Evolutionary conservation across 768 basidiomycete species (phyloP), one percentile per base, ranked within the genome.

Genomic region (Rhizopogon vesiculosus): DNA sequence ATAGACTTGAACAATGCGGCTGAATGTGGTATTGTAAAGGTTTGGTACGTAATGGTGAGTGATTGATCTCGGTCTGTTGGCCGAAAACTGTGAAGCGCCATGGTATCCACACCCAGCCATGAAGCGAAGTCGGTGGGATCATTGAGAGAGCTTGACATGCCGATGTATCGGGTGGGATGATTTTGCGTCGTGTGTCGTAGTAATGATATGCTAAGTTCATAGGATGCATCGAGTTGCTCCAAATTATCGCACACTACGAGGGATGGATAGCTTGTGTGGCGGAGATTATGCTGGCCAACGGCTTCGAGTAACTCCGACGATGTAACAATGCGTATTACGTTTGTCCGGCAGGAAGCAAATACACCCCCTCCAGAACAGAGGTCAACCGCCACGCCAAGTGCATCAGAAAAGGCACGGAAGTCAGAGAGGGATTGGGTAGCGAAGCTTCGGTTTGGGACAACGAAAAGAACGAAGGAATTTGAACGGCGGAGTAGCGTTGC

Each of bases 11-110:
- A 86, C 18, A 98, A 76, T 0, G 91, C 85, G 0, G 88, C 80
- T 4, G 95, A 97, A 62, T 93, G 85, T 0, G 93, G 83, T 44
- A 93, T 88, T 16, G 85, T 87, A 72, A 96, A 98, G 0, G 91
- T 80, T 53, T 89, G 85, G 12, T 84, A 79, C 16, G 80, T 79
- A 31, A 84, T 78, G 7, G 75, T 74, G 18, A 98, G 73, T 0
- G 91, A 79, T 61, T 92, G 89, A 56, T 93, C 91, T 39, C 95
- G 85, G 63, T 93, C 88, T 42, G 76, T 81, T 2, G 95, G 89
- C 6, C 82, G 78, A 77, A 99, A 97, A 66, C 81, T 84, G 67
- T 87, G 85, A 42, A 89, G 69, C 22, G 79, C 81, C 12, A 73
- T 72, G 3, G 81, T 69, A 43, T 87, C 80, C 45, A 91, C 86